A percentile compares a stretch with the other conserved stretches of the same genome.
These are phyloP conservation scores for Termitomyces eurrhizus DNA, from an alignment of 768 basidiomycete species.

Conservation along the genomic window DNA sequence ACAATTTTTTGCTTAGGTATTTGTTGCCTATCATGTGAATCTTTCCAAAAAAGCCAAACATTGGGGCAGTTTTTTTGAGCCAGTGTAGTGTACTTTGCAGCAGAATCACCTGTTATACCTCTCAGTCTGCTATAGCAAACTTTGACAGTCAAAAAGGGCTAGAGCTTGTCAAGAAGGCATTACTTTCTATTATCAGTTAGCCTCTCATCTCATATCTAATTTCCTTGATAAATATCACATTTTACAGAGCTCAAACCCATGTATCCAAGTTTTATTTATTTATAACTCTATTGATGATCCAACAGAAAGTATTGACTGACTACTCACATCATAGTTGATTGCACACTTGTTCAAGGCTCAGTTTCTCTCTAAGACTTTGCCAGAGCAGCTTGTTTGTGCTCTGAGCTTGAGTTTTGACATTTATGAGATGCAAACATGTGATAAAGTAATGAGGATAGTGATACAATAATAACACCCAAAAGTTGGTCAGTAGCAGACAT, in stretches of 20 bases:
- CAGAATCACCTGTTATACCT: constrained; percentile 30
- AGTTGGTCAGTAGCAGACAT: too few relatives aligned
- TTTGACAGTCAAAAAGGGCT: constrained; percentile 62
- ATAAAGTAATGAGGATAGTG: constrained; percentile 27
- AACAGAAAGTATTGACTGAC: constrained; percentile 15
- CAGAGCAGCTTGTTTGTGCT: constrained; percentile 34
- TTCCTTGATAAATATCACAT: background rate
- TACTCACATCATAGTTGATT: constrained; percentile 40
- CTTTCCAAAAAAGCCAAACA: too few relatives aligned
- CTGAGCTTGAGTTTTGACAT: constrained; percentile 25
- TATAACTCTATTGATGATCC: constrained; percentile 53
- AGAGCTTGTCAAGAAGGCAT: constrained; percentile 57
- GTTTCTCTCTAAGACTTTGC: constrained; percentile 34
- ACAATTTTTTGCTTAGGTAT: too few relatives aligned
- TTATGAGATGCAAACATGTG: constrained; percentile 16
- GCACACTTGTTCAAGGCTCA: constrained; percentile 43
- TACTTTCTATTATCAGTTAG: constrained; percentile 57
- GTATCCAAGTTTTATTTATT: constrained; percentile 67
- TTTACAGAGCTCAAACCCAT: constrained; percentile 39
- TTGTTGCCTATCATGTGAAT: too few relatives aligned
- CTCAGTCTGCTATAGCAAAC: constrained; percentile 69
- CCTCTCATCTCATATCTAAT: background rate
- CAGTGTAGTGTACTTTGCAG: constrained; percentile 12
- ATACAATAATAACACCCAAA: constrained; percentile 16
- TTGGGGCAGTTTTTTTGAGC: too few relatives aligned